Percentiles rank a stretch among this genome's conserved stretches.
These are phyloP conservation scores for Rhodotorula sp. DNA, from an alignment of 1,284 basidiomycete genomes.

Conservation along the genomic window DNA sequence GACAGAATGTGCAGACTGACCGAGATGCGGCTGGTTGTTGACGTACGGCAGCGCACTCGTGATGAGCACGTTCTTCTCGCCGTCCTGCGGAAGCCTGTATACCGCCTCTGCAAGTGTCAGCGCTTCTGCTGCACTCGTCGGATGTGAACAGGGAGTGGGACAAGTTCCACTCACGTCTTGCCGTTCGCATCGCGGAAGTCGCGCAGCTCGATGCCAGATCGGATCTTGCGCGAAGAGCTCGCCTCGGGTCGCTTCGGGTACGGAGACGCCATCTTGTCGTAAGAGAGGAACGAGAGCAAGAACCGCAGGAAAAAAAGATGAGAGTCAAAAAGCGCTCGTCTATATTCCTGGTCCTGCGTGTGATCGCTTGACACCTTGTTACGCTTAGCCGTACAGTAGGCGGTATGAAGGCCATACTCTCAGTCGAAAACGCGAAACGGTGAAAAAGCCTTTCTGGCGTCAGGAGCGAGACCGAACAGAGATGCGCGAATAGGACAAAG, in stretches of 20 bases:
- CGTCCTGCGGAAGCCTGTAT: conserved; percentile 77
- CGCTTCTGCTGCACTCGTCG: fast-evolving
- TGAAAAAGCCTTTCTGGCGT: too few relatives aligned
- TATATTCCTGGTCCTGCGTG: neutral
- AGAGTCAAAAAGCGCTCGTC: neutral
- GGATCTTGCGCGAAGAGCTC: conserved; percentile 28
- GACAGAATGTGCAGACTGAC: conserved; percentile 51
- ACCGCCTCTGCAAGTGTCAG: neutral
- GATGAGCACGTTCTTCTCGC: conserved; percentile 82
- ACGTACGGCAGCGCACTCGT: conserved; percentile 95
- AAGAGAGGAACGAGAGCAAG: neutral
- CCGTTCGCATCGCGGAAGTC: conserved; percentile 31
- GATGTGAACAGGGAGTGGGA: neutral
- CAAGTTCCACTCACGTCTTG: conserved; percentile 29
- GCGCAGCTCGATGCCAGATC: conserved; percentile 26
- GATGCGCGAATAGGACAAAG: neutral
- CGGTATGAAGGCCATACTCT: too few relatives aligned
- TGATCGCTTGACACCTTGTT: too few relatives aligned
- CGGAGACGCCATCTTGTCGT: conserved; percentile 33
- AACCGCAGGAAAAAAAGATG: neutral
- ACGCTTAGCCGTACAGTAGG: too few relatives aligned
- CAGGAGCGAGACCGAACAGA: too few relatives aligned
- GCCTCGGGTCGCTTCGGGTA: conserved; percentile 21
- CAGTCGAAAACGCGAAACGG: too few relatives aligned
- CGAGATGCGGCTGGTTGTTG: conserved; percentile 98